phyloP scores from a whole-genome alignment of 495 filamentous ascomycete species.

The Neurospora sp. region DNA sequence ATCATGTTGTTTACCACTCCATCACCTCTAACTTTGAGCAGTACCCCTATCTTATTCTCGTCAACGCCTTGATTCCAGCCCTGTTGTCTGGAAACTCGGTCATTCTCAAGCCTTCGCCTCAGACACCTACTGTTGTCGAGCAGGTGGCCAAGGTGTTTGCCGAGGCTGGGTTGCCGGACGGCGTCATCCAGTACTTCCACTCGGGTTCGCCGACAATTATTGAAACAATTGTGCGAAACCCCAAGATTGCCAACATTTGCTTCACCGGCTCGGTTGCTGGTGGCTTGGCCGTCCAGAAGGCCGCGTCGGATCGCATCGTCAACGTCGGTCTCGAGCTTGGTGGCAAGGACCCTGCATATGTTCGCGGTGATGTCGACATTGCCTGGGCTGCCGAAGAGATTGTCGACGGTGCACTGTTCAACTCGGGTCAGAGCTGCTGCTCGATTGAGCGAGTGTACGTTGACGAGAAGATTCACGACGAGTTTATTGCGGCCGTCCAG shows the following conservation, averaged over 20 bases:
- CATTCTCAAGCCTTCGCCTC: conserved; percentile 86
- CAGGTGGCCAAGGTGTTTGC: conserved; percentile 63
- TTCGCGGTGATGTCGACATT: conserved; percentile 76
- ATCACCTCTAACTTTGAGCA: conserved; percentile 22
- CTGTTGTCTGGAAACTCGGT: conserved; percentile 79
- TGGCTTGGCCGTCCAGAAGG: conserved; percentile 73
- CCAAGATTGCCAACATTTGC: conserved; percentile 64
- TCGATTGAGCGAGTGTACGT: conserved; percentile 89
- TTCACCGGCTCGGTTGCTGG: conserved; percentile 92
- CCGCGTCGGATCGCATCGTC: conserved; percentile 68
- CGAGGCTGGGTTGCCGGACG: conserved; percentile 66
- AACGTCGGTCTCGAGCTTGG: conserved; percentile 82
- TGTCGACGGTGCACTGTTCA: conserved; percentile 90
- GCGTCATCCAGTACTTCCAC: conserved; percentile 85
- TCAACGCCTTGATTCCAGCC: conserved; percentile 84
- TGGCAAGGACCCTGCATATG: conserved; percentile 87
- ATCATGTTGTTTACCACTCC: too few species aligned
- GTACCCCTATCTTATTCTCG: conserved; percentile 88
- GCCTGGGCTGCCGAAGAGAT: conserved; percentile 87
- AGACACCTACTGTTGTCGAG: conserved; percentile 85
- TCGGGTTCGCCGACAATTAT: conserved; percentile 62
- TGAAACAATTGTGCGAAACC: conserved; percentile 61
- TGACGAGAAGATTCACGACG: conserved; percentile 68
- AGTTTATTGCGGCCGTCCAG: conserved; percentile 67
- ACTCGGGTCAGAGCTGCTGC: conserved; percentile 95